These are phyloP conservation scores for Daldinia sp. DNA, from an alignment of 2,329 filamentous ascomycete species.

Conservation along the genomic window DNA sequence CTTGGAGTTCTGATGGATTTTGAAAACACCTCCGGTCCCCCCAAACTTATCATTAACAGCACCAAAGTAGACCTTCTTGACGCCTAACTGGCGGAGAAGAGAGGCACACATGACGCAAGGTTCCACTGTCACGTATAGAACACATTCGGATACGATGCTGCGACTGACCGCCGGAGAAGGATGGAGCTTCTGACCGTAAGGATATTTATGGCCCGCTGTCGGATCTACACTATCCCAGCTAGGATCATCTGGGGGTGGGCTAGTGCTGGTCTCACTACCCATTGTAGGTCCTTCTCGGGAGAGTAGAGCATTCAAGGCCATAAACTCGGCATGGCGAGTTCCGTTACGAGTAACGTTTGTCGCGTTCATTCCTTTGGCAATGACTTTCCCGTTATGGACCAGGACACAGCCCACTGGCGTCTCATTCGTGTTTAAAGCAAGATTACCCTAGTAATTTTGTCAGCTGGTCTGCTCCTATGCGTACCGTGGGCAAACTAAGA, in stretches of 20 bases:
- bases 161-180: conserved; percentile 70
- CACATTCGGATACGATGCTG: conserved; percentile 75
- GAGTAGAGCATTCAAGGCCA: conserved; percentile 76
- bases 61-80: conserved; percentile 93
- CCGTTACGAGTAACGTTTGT: conserved; percentile 93
- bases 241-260: conserved; percentile 54
- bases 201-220: conserved; percentile 67
- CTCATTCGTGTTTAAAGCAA: conserved; percentile 87
- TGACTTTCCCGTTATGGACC: conserved; percentile 81
- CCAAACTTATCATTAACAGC: conserved; percentile 97
- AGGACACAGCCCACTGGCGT: conserved; percentile 97
- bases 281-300: conserved; percentile 56
- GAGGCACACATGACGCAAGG: conserved; percentile 99
- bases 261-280: conserved; percentile 40
- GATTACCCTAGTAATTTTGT: conserved; percentile 73
- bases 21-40: conserved; percentile 92
- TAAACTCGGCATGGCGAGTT: conserved; percentile 94
- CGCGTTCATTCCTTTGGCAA: conserved; percentile 95
- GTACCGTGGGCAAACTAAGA: background rate
- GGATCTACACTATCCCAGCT: conserved; percentile 66
- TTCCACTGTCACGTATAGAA: conserved; percentile 96
- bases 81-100: conserved; percentile 86
- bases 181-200: conserved; percentile 71
- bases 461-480: conserved; percentile 34
- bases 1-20: conserved; percentile 76